Percentiles rank a stretch among this genome's conserved stretches.
Conservation (phyloP, 352 stramenopile genomes). For the Lagenidium giganteum region DNA sequence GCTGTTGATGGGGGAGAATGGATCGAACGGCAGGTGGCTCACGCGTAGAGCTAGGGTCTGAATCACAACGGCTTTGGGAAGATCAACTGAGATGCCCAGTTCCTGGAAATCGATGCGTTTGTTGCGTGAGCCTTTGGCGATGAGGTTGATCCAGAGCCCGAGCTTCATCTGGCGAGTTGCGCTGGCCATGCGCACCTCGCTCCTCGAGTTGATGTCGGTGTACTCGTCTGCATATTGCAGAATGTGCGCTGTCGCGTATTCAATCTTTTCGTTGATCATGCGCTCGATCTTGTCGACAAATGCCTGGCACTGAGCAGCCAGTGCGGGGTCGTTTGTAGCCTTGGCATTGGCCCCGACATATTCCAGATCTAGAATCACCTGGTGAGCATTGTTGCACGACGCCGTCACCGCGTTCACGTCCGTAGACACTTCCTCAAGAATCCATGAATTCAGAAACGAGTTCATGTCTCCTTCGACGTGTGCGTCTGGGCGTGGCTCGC, state of each 20-base stretch:
- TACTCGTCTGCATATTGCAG: slow-evolving; percentile 66
- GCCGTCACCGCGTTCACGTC: slow-evolving; percentile 30
- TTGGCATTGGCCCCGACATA: slow-evolving; percentile 38
- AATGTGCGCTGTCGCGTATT: slow-evolving; percentile 42
- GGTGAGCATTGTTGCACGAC: slow-evolving; percentile 33
- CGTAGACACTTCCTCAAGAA: slow-evolving; percentile 34
- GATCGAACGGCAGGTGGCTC: slow-evolving; percentile 47
- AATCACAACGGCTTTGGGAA: slow-evolving; percentile 62
- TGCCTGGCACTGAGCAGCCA: slow-evolving; percentile 23
- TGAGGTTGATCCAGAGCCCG: slow-evolving; percentile 54
- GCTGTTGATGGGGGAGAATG: slow-evolving; percentile 10
- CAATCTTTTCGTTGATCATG: slow-evolving; percentile 48
- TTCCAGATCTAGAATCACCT: slow-evolving; percentile 47
- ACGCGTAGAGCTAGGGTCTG: slow-evolving; percentile 53
- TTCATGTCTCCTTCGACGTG: slow-evolving; percentile 64
- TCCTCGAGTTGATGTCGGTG: slow-evolving; percentile 28
- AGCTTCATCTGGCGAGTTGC: slow-evolving; percentile 28
- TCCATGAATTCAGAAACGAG: slow-evolving; percentile 64
- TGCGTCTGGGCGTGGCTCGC: slow-evolving; percentile 46
- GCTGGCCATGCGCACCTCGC: slow-evolving; percentile 53
- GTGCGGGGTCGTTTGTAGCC: slow-evolving; percentile 33
- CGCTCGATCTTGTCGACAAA: slow-evolving; percentile 40
- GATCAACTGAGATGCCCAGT: slow-evolving; percentile 42
- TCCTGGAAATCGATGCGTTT: slow-evolving; percentile 61
- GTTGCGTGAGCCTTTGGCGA: slow-evolving; percentile 55